phyloP scores from a whole-genome alignment of 1,284 basidiomycete species.

The Phenoliferia sp. region DNA sequence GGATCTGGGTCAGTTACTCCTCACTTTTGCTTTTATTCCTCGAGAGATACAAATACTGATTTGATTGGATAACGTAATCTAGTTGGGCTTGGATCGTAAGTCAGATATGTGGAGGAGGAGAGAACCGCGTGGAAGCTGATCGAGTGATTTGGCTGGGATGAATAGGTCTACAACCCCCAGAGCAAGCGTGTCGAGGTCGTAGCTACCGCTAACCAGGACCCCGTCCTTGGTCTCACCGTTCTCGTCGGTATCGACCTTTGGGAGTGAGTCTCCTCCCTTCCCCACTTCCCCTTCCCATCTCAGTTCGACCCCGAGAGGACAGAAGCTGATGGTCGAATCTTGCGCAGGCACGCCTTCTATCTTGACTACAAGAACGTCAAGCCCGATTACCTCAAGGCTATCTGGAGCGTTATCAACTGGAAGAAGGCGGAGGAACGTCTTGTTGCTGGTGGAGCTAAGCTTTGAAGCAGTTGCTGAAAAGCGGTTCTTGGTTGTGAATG shows the following conservation, averaged over 20 bases:
- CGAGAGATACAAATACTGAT: too few relatives aligned
- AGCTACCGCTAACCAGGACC: conserved; percentile 92
- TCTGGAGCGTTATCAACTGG: conserved; percentile 81
- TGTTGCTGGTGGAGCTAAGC: conserved; percentile 4
- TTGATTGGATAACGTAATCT: too few relatives aligned
- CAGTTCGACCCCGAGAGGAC: not conserved
- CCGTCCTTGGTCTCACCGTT: conserved; percentile 76
- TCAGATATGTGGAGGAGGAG: not conserved
- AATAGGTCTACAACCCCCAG: conserved; percentile 54
- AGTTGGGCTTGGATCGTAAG: conserved; percentile 88
- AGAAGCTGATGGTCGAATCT: not conserved
- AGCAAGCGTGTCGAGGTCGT: conserved; percentile 52
- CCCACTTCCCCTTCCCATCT: too few relatives aligned
- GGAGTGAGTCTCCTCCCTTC: conserved; percentile 31
- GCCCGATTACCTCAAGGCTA: conserved; percentile 56
- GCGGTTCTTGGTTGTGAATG: too few relatives aligned
- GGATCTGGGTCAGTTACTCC: too few relatives aligned
- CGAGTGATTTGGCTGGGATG: not conserved
- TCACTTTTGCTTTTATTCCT: too few relatives aligned
- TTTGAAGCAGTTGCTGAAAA: not conserved
- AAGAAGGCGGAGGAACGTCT: conserved; percentile 77
- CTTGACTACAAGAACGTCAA: conserved; percentile 54
- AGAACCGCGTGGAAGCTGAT: not conserved
- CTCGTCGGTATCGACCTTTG: conserved; percentile 96
- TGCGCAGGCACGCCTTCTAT: conserved; percentile 50